Conservation (phyloP, 2,329 filamentous ascomycete genomes). For the Paracamarosporium sp. region DNA sequence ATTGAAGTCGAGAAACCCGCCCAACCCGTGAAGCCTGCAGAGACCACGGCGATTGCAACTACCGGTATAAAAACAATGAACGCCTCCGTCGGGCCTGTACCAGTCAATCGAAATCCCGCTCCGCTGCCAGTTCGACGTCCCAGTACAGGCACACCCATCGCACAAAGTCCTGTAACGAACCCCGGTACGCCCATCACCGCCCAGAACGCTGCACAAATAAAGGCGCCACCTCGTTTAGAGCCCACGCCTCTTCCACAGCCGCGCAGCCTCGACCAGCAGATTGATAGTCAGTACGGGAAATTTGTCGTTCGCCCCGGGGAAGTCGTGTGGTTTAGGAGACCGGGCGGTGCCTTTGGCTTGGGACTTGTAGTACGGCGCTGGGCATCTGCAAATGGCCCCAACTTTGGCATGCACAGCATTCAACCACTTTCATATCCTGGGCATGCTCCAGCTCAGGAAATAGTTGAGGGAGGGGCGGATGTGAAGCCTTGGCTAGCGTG, state of each 20-base stretch:
- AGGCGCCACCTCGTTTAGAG: constrained; percentile 27
- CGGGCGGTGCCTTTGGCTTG: constrained; percentile 59
- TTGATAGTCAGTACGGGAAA: constrained; percentile 55
- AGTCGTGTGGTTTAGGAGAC: constrained; percentile 63
- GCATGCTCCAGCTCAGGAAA: constrained; percentile 46
- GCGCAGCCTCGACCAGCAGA: constrained; percentile 55
- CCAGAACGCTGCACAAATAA: constrained; percentile 26
- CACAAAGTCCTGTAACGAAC: constrained; percentile 30
- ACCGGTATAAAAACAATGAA: constrained; percentile 18
- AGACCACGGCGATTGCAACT: constrained; percentile 27
- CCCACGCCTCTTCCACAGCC: constrained; percentile 50
- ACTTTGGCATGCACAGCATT: constrained; percentile 48
- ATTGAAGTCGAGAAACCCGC: constrained; percentile 49
- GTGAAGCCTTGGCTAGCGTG: constrained; percentile 66
- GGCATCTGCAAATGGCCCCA: constrained; percentile 36
- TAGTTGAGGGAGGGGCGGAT: constrained; percentile 52
- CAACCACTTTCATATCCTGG: constrained; percentile 59
- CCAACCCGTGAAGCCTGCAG: constrained; percentile 25
- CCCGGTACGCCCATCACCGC: constrained; percentile 21
- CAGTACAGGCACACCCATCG: constrained; percentile 22
- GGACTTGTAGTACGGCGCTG: constrained; percentile 59
- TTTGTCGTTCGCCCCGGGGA: constrained; percentile 63
- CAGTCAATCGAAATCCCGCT: constrained; percentile 22
- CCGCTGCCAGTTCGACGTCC: constrained; percentile 34
- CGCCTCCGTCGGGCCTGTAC: constrained; percentile 34